Base-by-base conservation (phyloP, 2,329 filamentous ascomycete genomes). In the Didymella segeticola region DNA sequence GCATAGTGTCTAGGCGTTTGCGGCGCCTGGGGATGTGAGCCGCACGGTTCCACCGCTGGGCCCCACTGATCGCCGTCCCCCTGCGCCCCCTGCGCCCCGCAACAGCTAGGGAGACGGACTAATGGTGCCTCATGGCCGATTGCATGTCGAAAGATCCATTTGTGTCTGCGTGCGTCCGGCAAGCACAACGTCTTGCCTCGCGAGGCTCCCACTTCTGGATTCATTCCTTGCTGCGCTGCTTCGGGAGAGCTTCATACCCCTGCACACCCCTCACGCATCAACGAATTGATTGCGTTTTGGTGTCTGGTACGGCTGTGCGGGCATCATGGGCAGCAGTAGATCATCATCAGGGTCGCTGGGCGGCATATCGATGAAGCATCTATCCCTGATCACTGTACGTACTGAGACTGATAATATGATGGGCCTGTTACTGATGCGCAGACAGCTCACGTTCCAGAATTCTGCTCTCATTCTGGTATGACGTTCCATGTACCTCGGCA, bases 371-470 rank as follows among this genome's bases (percentile, higher is more conserved):
- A 82, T 89, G 80, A 89, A 89, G 79, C 84, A 87, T 70, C 74
- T 88, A 25, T 89, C 87, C 47, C 77, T 90, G 37, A 79, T 87
- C 58, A 87, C 83, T 51, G 87, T 89, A 78, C 54, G 82, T 56
- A 8, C n/a, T 33, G 22, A 39, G 5, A 8, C 5, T 27, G 20
- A 1, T 25, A 4, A 19, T 3, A 29, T 12, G 8, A 23, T 12
- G 20, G 30, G 31, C 2, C 36, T 11, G 2, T 4, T 30, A 33
- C 73, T 75, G 36, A 75, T 4, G 17, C 47, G 12, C 33, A 2
- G 45, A 34, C 68, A 93, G 90, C 82, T 93, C 68, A 91, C 87
- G 23, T 86, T 90, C 59, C 88, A 93, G 78, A 93, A 93, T 72
- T 91, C 89, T 7, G 88, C 86, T 22, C 80, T 93, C 56, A 91